Percentiles rank a stretch among this genome's conserved stretches.
phyloP scores from a whole-genome alignment of 192 early-diverging fungal species.

The Backusella liffmaniae region DNA sequence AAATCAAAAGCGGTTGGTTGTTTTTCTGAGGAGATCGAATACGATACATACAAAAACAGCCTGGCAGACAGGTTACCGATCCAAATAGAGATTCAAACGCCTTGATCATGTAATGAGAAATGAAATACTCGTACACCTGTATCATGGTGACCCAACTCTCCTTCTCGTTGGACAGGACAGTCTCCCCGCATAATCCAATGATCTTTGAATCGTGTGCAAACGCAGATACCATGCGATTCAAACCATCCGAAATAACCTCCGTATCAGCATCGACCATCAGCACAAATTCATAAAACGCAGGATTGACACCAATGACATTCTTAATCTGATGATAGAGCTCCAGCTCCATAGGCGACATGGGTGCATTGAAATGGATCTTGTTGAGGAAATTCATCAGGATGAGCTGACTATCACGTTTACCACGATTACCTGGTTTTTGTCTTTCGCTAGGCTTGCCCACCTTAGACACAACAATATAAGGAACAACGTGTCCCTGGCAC shows the following conservation, averaged over 20 bases:
- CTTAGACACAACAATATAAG: slow-evolving; percentile 82
- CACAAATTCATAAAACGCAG: slow-evolving; percentile 75
- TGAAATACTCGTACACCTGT: slow-evolving; percentile 98
- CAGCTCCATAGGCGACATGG: slow-evolving; percentile 76
- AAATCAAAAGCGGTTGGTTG: slow-evolving; percentile 85
- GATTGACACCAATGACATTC: slow-evolving; percentile 83
- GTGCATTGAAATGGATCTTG: slow-evolving; percentile 73
- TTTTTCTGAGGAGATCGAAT: slow-evolving; percentile 78
- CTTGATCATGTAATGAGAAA: slow-evolving; percentile 93
- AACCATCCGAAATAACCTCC: slow-evolving; percentile 75
- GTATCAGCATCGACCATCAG: slow-evolving; percentile 83
- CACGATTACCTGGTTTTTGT: slow-evolving; percentile 75
- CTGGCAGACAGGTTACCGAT: slow-evolving; percentile 94
- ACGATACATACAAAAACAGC: slow-evolving; percentile 99
- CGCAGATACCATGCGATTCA: slow-evolving; percentile 83
- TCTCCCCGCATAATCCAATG: slow-evolving; percentile 95
- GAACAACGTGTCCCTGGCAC: slow-evolving; percentile 67
- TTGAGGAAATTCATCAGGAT: slow-evolving; percentile 79
- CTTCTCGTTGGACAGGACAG: slow-evolving; percentile 86
- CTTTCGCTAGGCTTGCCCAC: slow-evolving; percentile 69
- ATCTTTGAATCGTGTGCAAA: slow-evolving; percentile 74
- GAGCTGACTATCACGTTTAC: slow-evolving; percentile 87
- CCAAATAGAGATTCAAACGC: slow-evolving; percentile 98
- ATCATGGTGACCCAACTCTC: slow-evolving; percentile 96
- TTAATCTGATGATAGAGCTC: slow-evolving; percentile 84